Base-by-base conservation (phyloP, 1,284 basidiomycete genomes). In the Bjerkandera adusta region DNA sequence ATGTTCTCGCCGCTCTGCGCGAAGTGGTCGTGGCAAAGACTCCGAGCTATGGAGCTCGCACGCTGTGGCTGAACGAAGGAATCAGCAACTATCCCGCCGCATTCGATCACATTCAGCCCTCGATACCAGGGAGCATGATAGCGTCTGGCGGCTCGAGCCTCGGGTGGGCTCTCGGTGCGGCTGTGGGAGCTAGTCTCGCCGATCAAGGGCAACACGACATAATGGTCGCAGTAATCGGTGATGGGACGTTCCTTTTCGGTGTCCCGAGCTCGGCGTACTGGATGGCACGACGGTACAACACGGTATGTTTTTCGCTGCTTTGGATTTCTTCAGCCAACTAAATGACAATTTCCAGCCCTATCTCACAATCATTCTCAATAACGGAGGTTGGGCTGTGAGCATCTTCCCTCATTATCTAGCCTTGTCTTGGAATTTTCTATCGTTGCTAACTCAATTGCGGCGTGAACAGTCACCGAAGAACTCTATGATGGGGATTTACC, bases 341-440 rank as follows among this genome's bases (percentile, higher is more conserved):
- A 41, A 11, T 29, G 27, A 22, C 16, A 15, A 12, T 12, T 18
- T 8, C 16, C 50, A 85, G 83, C 85, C 85, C 1, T 86, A 84
- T 66, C 62, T 88, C 20, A 86, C 83, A 0, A 68, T 88, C 50
- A 68, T 88, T 1, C 62, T 88, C 22, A 86, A 86, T 58, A 88
- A 88, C 47, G 83, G 83, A 2, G 81, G 83, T 0, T 85, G 83
- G 82, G 78, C 70, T 57, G 78, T 78, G 48, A 56, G 69, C n/a
- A n/a, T n/a, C n/a, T 60, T 35, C 2, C 15, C 34, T 40, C 42
- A 13, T 48, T 54, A 47, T 36, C 56, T 30, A 30, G n/a, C 10
- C 3, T 29, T 48, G 51, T 10, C 3, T 35, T 24, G 30, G 26
- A 29, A 39, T 21, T 25, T 18, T 32, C 26, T 10, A 4, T 7